phyloP scores from a whole-genome alignment of 345 rosid genomes.

The Eucalyptus viminalis region DNA sequence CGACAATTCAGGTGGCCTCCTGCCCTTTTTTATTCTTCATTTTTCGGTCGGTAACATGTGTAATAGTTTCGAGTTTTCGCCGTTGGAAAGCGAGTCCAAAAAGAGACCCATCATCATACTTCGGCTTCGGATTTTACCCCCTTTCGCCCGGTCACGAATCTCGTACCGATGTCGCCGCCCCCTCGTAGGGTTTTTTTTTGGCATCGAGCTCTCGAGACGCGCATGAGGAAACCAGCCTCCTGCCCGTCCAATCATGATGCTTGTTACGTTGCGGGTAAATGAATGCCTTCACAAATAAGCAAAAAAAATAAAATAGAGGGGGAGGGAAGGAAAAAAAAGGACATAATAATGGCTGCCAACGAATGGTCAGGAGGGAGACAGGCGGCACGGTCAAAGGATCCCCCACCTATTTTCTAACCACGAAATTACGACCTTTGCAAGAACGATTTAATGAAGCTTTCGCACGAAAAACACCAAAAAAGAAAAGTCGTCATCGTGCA shows the following conservation, averaged over 20 bases:
- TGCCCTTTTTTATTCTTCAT: neutral
- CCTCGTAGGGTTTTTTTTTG: neutral
- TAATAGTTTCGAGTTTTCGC: neutral
- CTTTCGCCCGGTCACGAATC: neutral
- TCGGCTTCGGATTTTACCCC: neutral
- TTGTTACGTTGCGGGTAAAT: neutral
- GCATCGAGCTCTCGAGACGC: neutral
- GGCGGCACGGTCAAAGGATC: neutral
- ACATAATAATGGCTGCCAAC: neutral
- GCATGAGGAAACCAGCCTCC: neutral
- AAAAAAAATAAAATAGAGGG: neutral
- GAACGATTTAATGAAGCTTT: neutral
- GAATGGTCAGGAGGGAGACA: neutral
- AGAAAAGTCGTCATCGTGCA: neutral
- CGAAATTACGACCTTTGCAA: neutral
- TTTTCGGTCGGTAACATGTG: neutral
- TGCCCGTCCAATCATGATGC: neutral
- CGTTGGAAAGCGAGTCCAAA: neutral
- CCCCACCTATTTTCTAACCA: neutral
- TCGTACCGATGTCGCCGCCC: neutral
- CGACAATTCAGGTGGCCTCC: neutral
- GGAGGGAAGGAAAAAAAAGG: neutral
- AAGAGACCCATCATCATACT: neutral
- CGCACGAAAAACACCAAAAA: neutral
- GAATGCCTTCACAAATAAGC: neutral